Evolutionary conservation across 768 basidiomycete genomes (phyloP), one percentile per base, ranked within the genome.

Genomic region (Boletus eberwhitei): DNA sequence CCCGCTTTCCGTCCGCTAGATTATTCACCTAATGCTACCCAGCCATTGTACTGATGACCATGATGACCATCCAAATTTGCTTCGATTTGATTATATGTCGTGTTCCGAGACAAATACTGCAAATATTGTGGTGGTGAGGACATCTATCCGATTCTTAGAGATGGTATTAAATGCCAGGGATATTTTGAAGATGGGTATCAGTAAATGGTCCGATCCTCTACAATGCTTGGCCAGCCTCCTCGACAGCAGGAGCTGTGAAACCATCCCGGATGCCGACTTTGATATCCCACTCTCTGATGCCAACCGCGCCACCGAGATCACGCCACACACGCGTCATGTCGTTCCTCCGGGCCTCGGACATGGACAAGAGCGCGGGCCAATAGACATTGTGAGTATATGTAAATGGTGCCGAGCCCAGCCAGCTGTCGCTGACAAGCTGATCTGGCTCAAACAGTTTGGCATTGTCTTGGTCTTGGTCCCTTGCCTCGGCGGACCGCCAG

Each of bases 211-310:
- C 16, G 13, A n/a, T 31, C 12, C 32, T 44, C 48, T 60, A 66
- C 17, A 55, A 22, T 17, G 53, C 59, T 40, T 59, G 41, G 2
- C 50, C 63, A 5, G 50, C 31, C 31, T 3, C 48, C 11, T 58
- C 38, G 8, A n/a, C 42, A 22, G 12, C n/a, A 4, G 49, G 35
- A 3, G 9, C 8, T 8, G 53, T 8, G 42, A 44, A 13, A 34
- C 54, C 61, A 38, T 68, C 68, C 12, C 60, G 60, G 19, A 61
- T 53, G 8, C 57, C 53, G 37, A 68, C 41, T 67, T 91, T 93
- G 61, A 88, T 85, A 22, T 89, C 86, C 82, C 85, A 90, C 66
- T 96, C 93, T 64, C 80, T 85, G 34, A 86, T 66, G 1, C 93
- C 93, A 22, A 93, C 74, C 48, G 63, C 76, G 2, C 77, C 88